Evolutionary conservation across 1,139 yeast species (phyloP), one percentile per base, ranked within the genome.

Genomic region (Tardiomyces blankii): DNA sequence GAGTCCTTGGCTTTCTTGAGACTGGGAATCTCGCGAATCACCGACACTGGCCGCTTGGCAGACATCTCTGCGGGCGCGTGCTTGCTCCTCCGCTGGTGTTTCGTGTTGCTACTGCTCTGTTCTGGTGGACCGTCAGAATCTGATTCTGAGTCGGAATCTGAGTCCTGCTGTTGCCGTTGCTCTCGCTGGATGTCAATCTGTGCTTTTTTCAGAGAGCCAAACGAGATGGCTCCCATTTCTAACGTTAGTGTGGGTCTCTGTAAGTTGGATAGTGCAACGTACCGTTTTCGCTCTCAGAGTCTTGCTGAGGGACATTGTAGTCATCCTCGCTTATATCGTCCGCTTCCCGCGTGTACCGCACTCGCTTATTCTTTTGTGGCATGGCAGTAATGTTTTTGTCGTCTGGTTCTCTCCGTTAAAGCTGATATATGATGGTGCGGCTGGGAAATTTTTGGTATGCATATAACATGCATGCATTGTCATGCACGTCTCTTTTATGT

Each of bases 61-160:
- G 93, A 82, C 21, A 76, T 56, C 59, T 81, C 94, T 0, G 78
- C 64, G 5, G 96, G 96, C 0, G 95, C 95, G 66, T 87, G 95
- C 58, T 86, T 86, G 53, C 52, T 38, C 48, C 52, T 48, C 47
- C 51, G 46, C 51, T 59, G 54, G 52, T 52, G 49, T 12, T 8
- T 9, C 16, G 5, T 30, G n/a, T 5, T 5, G n/a, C 35, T 14
- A 9, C 16, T 13, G 16, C 35, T 12, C 16, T 14, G n/a, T 13
- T 30, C 35, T 13, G 35, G 16, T 5, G n/a, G 16, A 5, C 16
- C n/a, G 16, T 30, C 35, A 5, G 35, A 30, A 9, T 30, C 35
- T 11, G 51, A 51, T 43, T 53, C 59, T 18, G 51, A 48, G 38
- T 56, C 59, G 3, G 53, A 40, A 44, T 47, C 47, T 45, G 51